Conservation (phyloP, 768 basidiomycete species). For the Asterophora lycoperdoides region DNA sequence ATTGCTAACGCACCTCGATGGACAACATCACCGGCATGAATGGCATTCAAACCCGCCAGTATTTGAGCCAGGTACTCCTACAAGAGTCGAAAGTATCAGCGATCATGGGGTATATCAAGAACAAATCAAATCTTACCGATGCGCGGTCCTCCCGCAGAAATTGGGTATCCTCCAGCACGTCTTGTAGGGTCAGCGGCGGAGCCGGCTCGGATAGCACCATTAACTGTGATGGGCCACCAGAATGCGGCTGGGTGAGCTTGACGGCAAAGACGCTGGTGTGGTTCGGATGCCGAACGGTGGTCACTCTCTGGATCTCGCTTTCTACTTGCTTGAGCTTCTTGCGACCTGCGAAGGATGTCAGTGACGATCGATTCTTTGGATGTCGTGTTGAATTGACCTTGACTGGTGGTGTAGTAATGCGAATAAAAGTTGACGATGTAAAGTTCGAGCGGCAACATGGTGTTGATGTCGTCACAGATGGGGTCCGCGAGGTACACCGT, state of each 20-base stretch:
- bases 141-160: constrained; percentile 70
- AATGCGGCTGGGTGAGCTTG: constrained; percentile 52
- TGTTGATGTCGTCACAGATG: constrained; percentile 58
- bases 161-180: constrained; percentile 74
- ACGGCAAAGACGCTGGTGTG: constrained; percentile 65
- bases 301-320: constrained; percentile 59
- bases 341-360: constrained; percentile 34
- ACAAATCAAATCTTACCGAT: constrained; percentile 39
- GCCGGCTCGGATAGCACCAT: constrained; percentile 69
- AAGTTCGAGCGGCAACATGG: constrained; percentile 60
- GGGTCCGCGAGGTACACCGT: constrained; percentile 73
- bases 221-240: constrained; percentile 48
- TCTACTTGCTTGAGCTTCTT: constrained; percentile 70
- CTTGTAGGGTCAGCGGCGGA: constrained; percentile 61
- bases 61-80: constrained; percentile 78
- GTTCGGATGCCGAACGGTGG: constrained; percentile 57
- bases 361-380: background rate
- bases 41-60: constrained; percentile 59
- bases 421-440: constrained; percentile 63
- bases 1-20: constrained; percentile 56
- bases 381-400: constrained; percentile 38
- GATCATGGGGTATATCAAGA: background rate
- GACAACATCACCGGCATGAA: constrained; percentile 62
- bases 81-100: background rate
- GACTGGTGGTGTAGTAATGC: constrained; percentile 61